phyloP scores from a whole-genome alignment of 1,139 yeast species.

The Scheffersomyces quercinus region DNA sequence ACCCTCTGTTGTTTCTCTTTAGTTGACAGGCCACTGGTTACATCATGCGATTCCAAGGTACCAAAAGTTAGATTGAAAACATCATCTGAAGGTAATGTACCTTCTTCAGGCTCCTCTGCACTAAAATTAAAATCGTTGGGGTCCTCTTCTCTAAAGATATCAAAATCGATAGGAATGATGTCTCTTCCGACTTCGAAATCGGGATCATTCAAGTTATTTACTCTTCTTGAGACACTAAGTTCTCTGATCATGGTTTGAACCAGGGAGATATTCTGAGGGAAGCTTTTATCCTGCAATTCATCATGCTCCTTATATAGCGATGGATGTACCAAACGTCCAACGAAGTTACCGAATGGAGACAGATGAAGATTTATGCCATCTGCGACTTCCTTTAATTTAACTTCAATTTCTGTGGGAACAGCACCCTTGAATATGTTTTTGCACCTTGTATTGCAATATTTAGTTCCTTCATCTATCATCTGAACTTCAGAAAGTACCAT shows the following conservation, averaged over 20 bases:
- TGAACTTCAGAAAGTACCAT: no score
- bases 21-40: background rate
- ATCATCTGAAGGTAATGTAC: constrained; percentile 4
- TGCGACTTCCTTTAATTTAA: background rate
- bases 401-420: no score
- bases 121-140: background rate
- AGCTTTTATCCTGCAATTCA: background rate
- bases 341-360: background rate
- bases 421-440: no score
- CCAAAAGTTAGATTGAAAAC: constrained; percentile 13
- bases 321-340: background rate
- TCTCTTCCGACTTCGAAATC: constrained; percentile 10
- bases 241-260: background rate
- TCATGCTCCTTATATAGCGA: background rate
- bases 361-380: background rate
- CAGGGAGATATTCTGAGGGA: background rate
- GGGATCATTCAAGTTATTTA: constrained; percentile 6
- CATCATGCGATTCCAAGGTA: constrained; percentile 5
- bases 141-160: background rate
- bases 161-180: background rate
- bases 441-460: no score
- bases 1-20: background rate
- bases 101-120: background rate
- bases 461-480: no score
- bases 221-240: constrained; percentile 1